Evolutionary conservation across 345 rosid genomes (phyloP), one percentile per base, ranked within the genome.

Genomic region (Cardiospermum halicacabum): DNA sequence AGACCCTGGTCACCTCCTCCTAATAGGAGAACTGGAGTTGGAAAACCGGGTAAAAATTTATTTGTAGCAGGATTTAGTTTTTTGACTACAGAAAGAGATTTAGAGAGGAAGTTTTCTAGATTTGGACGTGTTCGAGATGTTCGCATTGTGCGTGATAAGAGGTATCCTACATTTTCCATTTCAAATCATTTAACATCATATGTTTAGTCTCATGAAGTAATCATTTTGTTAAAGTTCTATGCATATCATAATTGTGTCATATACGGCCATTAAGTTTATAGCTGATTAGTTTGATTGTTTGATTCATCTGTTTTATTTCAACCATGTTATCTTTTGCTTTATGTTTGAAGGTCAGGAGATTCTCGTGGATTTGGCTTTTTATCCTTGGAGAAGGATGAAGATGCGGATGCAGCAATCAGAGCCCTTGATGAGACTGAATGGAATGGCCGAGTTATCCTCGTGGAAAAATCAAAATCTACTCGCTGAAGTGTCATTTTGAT

Each of bases 341-440:
- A 26, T 67, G 45, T 60, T 47, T 45, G 21, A 30, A 74, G 78
- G 73, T 48, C 56, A 0, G 67, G 78, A 30, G 71, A 69, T 32
- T 69, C 68, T 39, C 61, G 68, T 6, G 71, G 71, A 50, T 69
- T 66, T 50, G 74, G 74, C 7, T 70, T 74, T 66, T 56, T 70
- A 40, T 65, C 78, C 39, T 25, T 65, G 64, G 65, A 56, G 51
- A 66, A 18, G 32, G 68, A 70, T 53, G 71, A 60, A 56, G 74
- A 60, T 31, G 72, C 53, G 15, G 62, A 65, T 61, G 65, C 68
- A 54, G 68, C 71, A 48, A 69, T 74, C 36, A 69, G 68, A 62
- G 68, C 78, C 40, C 74, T 69, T 6, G 74, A 69, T 59, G 74
- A 74, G 64, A 74, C 78, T 48, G 68, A 74, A 28, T 74, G 74